Base-by-base conservation (phyloP, 495 filamentous ascomycete genomes). In the Rostrohypoxylon terebratum region DNA sequence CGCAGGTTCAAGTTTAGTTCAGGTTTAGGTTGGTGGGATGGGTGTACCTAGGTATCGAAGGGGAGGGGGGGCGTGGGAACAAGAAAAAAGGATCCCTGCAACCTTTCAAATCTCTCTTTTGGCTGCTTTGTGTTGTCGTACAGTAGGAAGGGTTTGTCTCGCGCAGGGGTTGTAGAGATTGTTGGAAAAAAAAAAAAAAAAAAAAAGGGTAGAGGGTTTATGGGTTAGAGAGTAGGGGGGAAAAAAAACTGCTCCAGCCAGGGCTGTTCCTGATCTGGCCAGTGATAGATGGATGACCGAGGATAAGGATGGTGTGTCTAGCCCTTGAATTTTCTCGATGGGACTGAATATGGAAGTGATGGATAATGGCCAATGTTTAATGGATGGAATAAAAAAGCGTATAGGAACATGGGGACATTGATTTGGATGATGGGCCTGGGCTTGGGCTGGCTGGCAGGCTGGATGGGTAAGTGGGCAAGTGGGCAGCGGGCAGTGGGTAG, bases 231-330 rank as follows among this genome's bases (percentile, higher is more conserved):
- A 53, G 53, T 50, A n/a, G n/a, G n/a, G n/a, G n/a, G n/a, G 31
- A 61, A 59, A 62, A 60, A 73, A 59, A 14, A 14, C 4, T 42
- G 38, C 38, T 42, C 38, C 38, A 42, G 38, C 38, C 38, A 42
- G 38, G 51, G 71, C 71, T 74, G 71, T 74, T 69, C 71, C 73
- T 69, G 73, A 76, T 72, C 70, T 76, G 73, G 73, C 67, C 70
- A 66, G 70, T 73, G 25, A 66, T 69, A 61, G 61, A 54, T 66
- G 66, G 62, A 38, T 73, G 55, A 48, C 44, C 47, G 53, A 68
- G 57, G 66, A 63, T 66, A 36, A 50, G 48, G 71, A 69, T 66
- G 66, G 63, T 74, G 62, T 70, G 62, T 70, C 62, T 74, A 67
- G 71, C 66, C 66, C 63, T 63, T 69, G 48, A 42, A 48, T 50